Base-by-base conservation (phyloP, 2,329 filamentous ascomycete species). In the Exserohilum rostratum region DNA sequence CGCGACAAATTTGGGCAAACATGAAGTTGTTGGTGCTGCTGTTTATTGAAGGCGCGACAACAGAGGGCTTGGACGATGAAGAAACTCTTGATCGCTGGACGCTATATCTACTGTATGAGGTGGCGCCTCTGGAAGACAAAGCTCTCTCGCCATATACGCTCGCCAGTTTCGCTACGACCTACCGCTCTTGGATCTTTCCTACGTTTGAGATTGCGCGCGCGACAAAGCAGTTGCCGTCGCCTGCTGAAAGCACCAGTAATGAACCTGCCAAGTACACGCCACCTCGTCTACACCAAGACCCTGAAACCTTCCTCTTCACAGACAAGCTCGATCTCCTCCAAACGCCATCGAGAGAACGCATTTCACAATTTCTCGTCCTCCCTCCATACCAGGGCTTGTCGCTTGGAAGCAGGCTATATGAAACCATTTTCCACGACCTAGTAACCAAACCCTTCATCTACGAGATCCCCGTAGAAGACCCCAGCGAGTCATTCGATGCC, bases 401-500 rank as follows among this genome's bases (percentile, higher is more conserved):
- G 13, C 87, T 93, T 45, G 95, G 93, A 31, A 84, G 87, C 10
- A 83, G 86, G 37, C 85, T 99, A 34, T 99, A 98, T 80, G 86
- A 87, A 55, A 82, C 87, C 44, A 90, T 98, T 62, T 93, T 91
- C 69, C 77, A 83, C 6, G 78, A 87, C 62, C 89, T 90, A 60
- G 82, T 89, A 53, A 80, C 85, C 30, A 84, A 89, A 52, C 74
- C 84, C 0, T 87, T 88, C 56, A 89, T 92, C 6, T 82, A 86
- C 50, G 93, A 98, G 71, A 84, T 99, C 67, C 96, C 93, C 0
- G 88, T 99, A 5, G 95, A 99, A 77, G 93, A 98, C 58, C 96
- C 95, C 0, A 98, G 90, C 68, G 90, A 93, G 70, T 86, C 84
- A 1, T 96, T 96, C 64, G 90, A 95, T 68, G 86, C 91, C 55